Evolutionary conservation across 2,329 filamentous ascomycete species (phyloP).

Genomic region (Colletotrichum sp.): DNA sequence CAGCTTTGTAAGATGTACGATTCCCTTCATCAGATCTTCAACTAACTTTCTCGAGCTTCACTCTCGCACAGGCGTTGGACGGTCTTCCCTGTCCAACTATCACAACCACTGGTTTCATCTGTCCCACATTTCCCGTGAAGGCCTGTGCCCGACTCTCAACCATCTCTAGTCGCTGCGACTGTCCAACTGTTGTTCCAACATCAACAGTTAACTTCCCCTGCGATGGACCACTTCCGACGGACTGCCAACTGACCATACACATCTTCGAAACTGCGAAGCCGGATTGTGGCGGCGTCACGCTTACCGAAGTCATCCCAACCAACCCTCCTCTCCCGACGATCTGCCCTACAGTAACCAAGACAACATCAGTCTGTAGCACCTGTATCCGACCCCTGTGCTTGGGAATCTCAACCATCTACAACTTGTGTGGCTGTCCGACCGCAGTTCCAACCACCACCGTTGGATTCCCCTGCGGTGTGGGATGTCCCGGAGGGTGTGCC

Average conservation of each 20-base stretch:
- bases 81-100: conserved; percentile 24
- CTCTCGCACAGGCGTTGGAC: background rate
- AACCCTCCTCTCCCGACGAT: background rate
- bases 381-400: background rate
- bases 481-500: conserved; percentile 12
- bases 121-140: background rate
- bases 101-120: conserved; percentile 22
- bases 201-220: conserved; percentile 25
- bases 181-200: conserved; percentile 25
- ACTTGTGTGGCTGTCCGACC: conserved; percentile 5
- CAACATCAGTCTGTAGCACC: background rate
- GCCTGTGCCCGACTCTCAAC: conserved; percentile 23
- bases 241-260: conserved; percentile 14
- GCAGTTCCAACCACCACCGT: background rate
- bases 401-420: background rate
- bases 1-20: background rate
- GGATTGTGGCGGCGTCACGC: background rate
- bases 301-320: background rate
- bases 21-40: background rate
- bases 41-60: background rate
- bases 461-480: background rate
- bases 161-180: conserved; percentile 26
- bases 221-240: conserved; percentile 6
- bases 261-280: background rate
- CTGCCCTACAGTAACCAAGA: conserved; percentile 8